Evolutionary conservation across 2,329 filamentous ascomycete genomes (phyloP), one percentile per base, ranked within the genome.

Genomic region (Neurospora sp.): DNA sequence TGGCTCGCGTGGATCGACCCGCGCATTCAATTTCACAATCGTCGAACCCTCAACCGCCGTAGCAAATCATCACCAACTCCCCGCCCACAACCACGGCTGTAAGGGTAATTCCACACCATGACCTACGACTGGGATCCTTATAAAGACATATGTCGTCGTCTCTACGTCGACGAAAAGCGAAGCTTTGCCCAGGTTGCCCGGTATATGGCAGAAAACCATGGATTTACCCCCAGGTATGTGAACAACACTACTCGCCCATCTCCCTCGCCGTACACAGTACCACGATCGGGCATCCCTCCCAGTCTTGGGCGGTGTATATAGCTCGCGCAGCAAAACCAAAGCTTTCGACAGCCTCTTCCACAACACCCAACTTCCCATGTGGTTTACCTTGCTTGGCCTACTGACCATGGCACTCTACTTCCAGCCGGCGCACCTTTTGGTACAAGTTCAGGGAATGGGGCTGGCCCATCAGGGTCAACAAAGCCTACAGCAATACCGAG

Each of bases 151-250:
- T 82, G 81, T 75, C 79, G 79, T 52, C 86, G 87, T 74, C 86
- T 96, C 76, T 96, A 93, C 76, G 92, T 95, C 74, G 87, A 89
- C 71, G 90, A 96, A 80, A 88, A 88, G 75, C 90, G 87, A 81
- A 87, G 88, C 52, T 81, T 94, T 70, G 88, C 91, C 75, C 89
- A 94, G 74, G 90, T 96, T 58, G 91, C 92, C 83, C 84, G 89
- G 36, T 89, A 89, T 76, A 90, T 93, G 84, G 87, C 84, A 73
- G 82, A 82, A 70, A 82, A 84, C 71, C 84, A 90, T 81, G 84
- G 87, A 72, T 93, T 93, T 79, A 84, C 87, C 38, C 91, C 92
- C 28, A 91, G 89, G 90, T 91, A 82, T 78, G 84, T 67, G 38
- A 43, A 15, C 39, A 62, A 66, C 33, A 23, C 17, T 52, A 23